Conservation (phyloP, 768 basidiomycete species). For the Auricularia sp. region DNA sequence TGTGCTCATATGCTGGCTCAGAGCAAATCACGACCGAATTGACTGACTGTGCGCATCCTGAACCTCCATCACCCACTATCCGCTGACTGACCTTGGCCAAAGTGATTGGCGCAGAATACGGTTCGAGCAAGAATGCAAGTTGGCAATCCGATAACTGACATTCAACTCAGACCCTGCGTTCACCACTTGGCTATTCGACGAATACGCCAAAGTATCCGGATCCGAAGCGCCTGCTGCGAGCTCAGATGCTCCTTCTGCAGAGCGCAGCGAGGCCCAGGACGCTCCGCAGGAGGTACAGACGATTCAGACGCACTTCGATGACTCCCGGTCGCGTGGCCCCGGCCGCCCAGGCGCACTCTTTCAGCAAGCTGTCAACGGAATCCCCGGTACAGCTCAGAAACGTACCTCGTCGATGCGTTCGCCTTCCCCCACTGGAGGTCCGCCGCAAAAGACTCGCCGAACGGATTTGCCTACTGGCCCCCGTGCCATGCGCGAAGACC, state of each 20-base stretch:
- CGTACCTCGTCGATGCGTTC: slow-evolving; percentile 13
- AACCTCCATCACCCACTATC: slow-evolving; percentile 1
- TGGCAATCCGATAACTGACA: not conserved
- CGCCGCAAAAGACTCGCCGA: slow-evolving; percentile 56
- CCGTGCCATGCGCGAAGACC: slow-evolving; percentile 56
- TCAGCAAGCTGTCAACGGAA: slow-evolving; percentile 10
- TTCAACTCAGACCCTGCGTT: slow-evolving; percentile 56
- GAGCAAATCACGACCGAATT: slow-evolving; percentile 84
- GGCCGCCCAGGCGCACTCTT: slow-evolving; percentile 16
- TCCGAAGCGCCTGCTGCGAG: not conserved
- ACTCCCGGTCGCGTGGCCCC: slow-evolving; percentile 48
- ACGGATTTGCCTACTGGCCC: slow-evolving; percentile 69
- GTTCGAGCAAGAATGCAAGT: slow-evolving; percentile 12
- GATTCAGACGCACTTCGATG: not conserved
- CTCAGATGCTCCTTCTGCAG: slow-evolving; percentile 4
- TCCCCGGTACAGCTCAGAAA: slow-evolving; percentile 12
- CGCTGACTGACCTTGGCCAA: not conserved
- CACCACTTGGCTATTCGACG: slow-evolving; percentile 80
- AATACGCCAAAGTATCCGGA: slow-evolving; percentile 57
- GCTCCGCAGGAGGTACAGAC: not conserved
- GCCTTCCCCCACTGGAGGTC: slow-evolving; percentile 13
- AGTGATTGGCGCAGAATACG: slow-evolving; percentile 53
- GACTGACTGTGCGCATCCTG: slow-evolving; percentile 51
- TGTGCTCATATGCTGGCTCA: slow-evolving; percentile 19
- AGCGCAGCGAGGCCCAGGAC: not conserved